Evolutionary conservation across 2,329 filamentous ascomycete genomes (phyloP).

Genomic region (Chalaropsis thielavioides): DNA sequence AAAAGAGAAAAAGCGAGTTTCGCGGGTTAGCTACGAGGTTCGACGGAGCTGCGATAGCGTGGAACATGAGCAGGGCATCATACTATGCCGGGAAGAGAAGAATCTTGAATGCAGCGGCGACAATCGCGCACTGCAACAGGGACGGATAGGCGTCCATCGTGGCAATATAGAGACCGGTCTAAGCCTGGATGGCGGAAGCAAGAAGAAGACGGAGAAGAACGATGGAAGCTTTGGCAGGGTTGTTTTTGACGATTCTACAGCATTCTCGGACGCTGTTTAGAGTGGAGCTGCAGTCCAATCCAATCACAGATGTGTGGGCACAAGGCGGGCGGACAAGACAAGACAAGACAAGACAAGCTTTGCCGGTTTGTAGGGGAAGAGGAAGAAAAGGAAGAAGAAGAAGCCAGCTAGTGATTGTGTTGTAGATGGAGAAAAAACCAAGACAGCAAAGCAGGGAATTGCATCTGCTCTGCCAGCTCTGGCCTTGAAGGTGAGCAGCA

Average conservation of each 20-base stretch:
- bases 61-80: constrained; percentile 33
- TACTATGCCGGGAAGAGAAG: constrained; percentile 91
- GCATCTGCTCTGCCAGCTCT: not conserved
- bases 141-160: constrained; percentile 75
- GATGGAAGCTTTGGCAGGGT: constrained; percentile 1
- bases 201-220: not conserved
- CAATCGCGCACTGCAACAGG: constrained; percentile 73
- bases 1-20: not conserved
- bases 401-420: not conserved
- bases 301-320: not conserved
- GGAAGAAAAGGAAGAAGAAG: not conserved
- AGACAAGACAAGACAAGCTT: not conserved
- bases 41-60: not conserved
- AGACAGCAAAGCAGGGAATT: not conserved
- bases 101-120: constrained; percentile 78
- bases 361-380: no score
- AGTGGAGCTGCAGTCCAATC: not conserved
- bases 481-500: not conserved
- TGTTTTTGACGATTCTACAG: not conserved
- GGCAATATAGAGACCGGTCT: constrained; percentile 12
- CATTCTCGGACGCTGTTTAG: not conserved
- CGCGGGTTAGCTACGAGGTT: constrained; percentile 1
- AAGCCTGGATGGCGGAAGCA: not conserved
- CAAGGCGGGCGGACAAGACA: not conserved
- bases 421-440: not conserved